Percentiles rank a stretch among this genome's conserved stretches.
phyloP scores from a whole-genome alignment of 176 grass and related monocot genomes.

The Oryza longistaminata region DNA sequence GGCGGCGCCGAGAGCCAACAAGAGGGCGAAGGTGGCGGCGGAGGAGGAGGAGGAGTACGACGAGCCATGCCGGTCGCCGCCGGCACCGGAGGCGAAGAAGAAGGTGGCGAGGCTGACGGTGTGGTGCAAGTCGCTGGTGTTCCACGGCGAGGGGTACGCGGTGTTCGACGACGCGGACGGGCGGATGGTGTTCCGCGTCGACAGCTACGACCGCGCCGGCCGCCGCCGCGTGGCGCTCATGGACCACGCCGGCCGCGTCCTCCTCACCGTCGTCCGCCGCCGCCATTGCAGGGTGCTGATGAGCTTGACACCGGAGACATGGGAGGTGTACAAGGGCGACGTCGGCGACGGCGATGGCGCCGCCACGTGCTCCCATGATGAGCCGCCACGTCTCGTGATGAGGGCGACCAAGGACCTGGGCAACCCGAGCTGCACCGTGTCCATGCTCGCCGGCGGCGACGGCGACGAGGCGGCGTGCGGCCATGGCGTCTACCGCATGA shows the following conservation, averaged over 20 bases:
- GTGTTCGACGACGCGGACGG: conserved; percentile 62
- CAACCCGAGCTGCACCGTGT: conserved; percentile 47
- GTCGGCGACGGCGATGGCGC: conserved; percentile 3
- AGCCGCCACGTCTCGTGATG: conserved; percentile 10
- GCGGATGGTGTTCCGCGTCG: conserved; percentile 58
- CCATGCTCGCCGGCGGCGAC: not conserved
- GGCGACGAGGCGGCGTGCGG: not conserved
- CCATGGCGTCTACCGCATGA: conserved; percentile 29
- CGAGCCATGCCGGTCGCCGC: not conserved
- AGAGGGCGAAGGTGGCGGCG: not conserved
- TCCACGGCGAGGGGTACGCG: conserved; percentile 60
- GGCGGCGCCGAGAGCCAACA: not conserved
- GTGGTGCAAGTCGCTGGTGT: conserved; percentile 73
- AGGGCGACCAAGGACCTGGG: conserved; percentile 47
- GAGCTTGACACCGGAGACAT: conserved; percentile 47
- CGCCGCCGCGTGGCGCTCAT: conserved; percentile 54
- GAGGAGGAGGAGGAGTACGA: not conserved
- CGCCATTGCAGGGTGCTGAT: conserved; percentile 48
- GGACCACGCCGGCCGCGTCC: conserved; percentile 52
- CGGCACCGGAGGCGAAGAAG: not conserved
- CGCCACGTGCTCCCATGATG: not conserved
- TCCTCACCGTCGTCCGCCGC: conserved; percentile 58
- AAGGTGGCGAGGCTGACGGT: conserved; percentile 44
- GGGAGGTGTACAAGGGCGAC: conserved; percentile 63
- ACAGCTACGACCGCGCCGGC: conserved; percentile 33